Evolutionary conservation across 1,139 yeast genomes (phyloP).

Genomic region (Pichia sp.): DNA sequence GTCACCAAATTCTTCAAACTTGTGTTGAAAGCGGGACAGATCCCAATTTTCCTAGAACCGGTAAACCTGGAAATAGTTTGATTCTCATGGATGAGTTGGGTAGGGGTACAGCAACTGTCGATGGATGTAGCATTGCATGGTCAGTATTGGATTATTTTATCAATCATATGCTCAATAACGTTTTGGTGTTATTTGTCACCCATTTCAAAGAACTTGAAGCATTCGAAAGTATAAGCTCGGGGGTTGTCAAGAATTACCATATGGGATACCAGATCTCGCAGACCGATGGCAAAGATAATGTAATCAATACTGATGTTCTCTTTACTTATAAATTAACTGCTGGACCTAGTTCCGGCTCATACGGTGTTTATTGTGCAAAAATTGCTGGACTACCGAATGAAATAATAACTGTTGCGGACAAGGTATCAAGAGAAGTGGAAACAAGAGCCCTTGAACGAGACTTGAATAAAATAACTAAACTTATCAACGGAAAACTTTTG

Average conservation of each 20-base stretch:
- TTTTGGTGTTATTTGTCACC: constrained; percentile 74
- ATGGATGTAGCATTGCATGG: constrained; percentile 85
- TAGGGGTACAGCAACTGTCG: constrained; percentile 81
- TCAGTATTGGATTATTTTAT: constrained; percentile 66
- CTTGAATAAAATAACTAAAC: constrained; percentile 8
- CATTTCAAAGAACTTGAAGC: constrained; percentile 75
- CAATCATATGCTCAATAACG: constrained; percentile 35
- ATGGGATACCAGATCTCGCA: constrained; percentile 61
- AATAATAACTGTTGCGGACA: constrained; percentile 48
- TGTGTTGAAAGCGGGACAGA: constrained; percentile 16
- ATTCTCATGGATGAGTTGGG: constrained; percentile 66
- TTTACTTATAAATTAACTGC: constrained; percentile 58
- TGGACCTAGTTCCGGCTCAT: constrained; percentile 63
- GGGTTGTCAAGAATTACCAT: constrained; percentile 55
- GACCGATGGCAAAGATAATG: constrained; percentile 19
- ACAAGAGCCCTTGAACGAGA: constrained; percentile 16
- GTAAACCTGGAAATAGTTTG: constrained; percentile 39
- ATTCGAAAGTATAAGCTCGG: constrained; percentile 41
- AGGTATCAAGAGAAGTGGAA: constrained; percentile 43
- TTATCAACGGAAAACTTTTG: constrained; percentile 8
- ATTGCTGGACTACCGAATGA: constrained; percentile 56
- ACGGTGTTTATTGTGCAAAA: constrained; percentile 76
- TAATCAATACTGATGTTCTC: constrained; percentile 34
- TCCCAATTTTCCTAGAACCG: constrained; percentile 42
- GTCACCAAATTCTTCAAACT: constrained; percentile 47